Percentiles rank a stretch among this genome's conserved stretches.
These are phyloP conservation scores for Leccinum fibrillosum DNA, from an alignment of 768 basidiomycete species.

Conservation along the genomic window DNA sequence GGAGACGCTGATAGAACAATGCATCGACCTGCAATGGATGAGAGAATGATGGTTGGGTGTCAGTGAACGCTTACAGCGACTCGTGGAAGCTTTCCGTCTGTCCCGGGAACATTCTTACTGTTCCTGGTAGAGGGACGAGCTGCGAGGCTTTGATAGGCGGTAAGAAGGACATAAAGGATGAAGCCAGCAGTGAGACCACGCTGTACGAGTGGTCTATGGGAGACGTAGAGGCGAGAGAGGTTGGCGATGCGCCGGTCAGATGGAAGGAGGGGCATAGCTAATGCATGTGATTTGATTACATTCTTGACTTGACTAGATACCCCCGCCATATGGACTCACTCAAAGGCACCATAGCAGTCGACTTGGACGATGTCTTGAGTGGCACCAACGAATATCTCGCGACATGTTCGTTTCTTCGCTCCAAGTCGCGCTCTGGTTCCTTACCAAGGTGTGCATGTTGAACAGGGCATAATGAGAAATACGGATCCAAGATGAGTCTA, in stretches of 20 bases:
- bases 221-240: conserved; percentile 51
- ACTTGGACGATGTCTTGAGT: conserved; percentile 67
- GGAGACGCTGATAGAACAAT: conserved; percentile 80
- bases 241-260: conserved; percentile 39
- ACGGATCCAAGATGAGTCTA: conserved; percentile 51
- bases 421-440: not conserved
- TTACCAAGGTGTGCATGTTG: not conserved
- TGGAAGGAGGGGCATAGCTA: conserved; percentile 27
- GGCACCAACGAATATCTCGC: conserved; percentile 58
- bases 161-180: conserved; percentile 63
- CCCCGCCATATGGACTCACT: conserved; percentile 7
- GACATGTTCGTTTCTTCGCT: conserved; percentile 39
- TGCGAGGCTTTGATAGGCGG: conserved; percentile 58
- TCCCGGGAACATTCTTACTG: conserved; percentile 12
- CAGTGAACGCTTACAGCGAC: conserved; percentile 57
- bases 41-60: not conserved
- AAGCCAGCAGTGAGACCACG: conserved; percentile 66
- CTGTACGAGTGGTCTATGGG: conserved; percentile 71
- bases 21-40: conserved; percentile 69
- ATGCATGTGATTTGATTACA: conserved; percentile 13
- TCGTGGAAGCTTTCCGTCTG: conserved; percentile 45
- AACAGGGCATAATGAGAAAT: conserved; percentile 64
- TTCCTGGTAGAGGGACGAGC: conserved; percentile 35
- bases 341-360: conserved; percentile 53
- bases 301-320: not conserved